These are phyloP conservation scores for Penicillium riverlandense DNA, from an alignment of 495 filamentous ascomycete species.

Conservation along the genomic window DNA sequence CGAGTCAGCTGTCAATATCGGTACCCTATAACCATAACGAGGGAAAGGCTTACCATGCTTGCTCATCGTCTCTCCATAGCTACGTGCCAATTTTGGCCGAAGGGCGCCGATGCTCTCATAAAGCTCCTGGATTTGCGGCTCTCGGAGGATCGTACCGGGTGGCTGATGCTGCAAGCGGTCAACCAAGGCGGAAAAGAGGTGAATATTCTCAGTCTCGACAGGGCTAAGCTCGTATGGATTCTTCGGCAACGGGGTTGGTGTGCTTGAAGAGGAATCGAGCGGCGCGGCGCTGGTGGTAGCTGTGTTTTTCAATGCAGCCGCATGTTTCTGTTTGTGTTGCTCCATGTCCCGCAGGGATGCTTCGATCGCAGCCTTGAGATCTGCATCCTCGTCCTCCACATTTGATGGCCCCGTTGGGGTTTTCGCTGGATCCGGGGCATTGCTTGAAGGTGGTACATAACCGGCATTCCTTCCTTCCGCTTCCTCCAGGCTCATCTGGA, in stretches of 20 bases:
- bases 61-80: slow-evolving; percentile 99
- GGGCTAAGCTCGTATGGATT: slow-evolving; percentile 92
- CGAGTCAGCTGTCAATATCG: slow-evolving; percentile 18
- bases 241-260: slow-evolving; percentile 52
- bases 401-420: slow-evolving; percentile 25
- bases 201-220: slow-evolving; percentile 95
- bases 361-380: slow-evolving; percentile 91
- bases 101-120: slow-evolving; percentile 93
- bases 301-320: slow-evolving; percentile 66
- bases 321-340: slow-evolving; percentile 88
- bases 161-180: slow-evolving; percentile 93
- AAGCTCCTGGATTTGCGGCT: slow-evolving; percentile 95
- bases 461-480: slow-evolving; percentile 70
- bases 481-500: slow-evolving; percentile 96
- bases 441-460: slow-evolving; percentile 59
- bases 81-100: slow-evolving; percentile 88
- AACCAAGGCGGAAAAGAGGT: slow-evolving; percentile 89
- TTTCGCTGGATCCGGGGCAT: slow-evolving; percentile 34
- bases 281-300: slow-evolving; percentile 29
- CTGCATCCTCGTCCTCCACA: slow-evolving; percentile 65
- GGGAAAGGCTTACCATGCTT: slow-evolving; percentile 70
- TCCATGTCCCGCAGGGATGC: slow-evolving; percentile 98
- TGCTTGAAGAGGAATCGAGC: slow-evolving; percentile 13
- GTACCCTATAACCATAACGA: background rate
- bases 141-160: slow-evolving; percentile 86